Base-by-base conservation (phyloP, 1,139 yeast genomes). In the Pichia inconspicua region DNA sequence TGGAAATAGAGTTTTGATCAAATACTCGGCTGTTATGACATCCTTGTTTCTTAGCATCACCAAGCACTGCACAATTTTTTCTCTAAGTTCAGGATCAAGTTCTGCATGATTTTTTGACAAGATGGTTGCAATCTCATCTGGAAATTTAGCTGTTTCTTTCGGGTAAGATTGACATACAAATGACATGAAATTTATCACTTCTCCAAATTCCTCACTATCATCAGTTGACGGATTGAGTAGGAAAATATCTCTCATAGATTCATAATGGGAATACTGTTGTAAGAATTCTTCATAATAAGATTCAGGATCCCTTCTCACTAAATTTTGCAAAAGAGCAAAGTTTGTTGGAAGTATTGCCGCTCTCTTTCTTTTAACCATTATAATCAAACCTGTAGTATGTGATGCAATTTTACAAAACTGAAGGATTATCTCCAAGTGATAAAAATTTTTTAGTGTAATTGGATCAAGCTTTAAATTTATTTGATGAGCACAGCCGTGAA, bases 111-210 rank as follows among this genome's bases (percentile, higher is more conserved):
- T 87, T 53, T 78, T 82, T 25, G 77, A 64, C 44, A 92, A 71
- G 54, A 92, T 71, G 38, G 73, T 72, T 56, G 80, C 80, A 57
- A 92, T 69, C 61, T 92, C 97, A 28, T 77, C 74, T 1, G 98
- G 97, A 62, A 87, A 92, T 42, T 73, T 75, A 2, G 78, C 79
- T 0, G 98, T 92, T 58, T 90, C 96, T 55, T 83, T 81, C 6
- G 97, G 96, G 63, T 82, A 92, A 59, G 96, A 89, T 17, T 78
- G 70, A 62, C 96, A 87, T 46, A 92, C 96, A 43, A 96, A 97
- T 12, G 96, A 77, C 44, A 94, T 84, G 62, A 92, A 90, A 0
- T 96, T 95, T 45, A 92, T 80, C 52, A 90, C 71, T 56, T 89
- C 97, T 17, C 78, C 78, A 64, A 92, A 87, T 58, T 88, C 94